Conservation (phyloP, 257 asterid species). For the Linderniella brevidens region DNA sequence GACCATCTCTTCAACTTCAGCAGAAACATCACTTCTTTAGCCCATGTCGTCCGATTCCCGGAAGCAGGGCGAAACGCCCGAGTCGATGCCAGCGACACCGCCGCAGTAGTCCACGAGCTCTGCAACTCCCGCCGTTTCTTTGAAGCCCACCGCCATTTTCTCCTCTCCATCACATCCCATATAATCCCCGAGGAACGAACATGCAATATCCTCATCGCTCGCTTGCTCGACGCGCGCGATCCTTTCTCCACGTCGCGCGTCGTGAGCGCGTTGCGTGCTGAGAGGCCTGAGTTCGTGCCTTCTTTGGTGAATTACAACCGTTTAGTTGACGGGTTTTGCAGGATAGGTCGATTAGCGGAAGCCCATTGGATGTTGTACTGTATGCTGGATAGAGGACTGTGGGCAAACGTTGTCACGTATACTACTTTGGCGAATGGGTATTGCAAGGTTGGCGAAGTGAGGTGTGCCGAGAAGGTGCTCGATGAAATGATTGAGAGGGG, state of each 20-base stretch:
- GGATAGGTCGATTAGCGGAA: conserved; percentile 18
- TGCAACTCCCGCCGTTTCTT: conserved; percentile 43
- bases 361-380: conserved; percentile 58
- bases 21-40: too few species aligned
- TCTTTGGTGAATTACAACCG: conserved; percentile 70
- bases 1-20: too few species aligned
- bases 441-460: conserved; percentile 29
- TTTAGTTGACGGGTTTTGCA: conserved; percentile 42
- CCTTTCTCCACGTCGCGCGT: conserved; percentile 31
- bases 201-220: conserved; percentile 67
- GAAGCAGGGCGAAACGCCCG: too few species aligned
- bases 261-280: conserved; percentile 25
- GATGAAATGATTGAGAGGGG: conserved; percentile 57
- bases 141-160: conserved; percentile 53
- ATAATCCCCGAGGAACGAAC: conserved; percentile 66
- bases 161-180: conserved; percentile 17
- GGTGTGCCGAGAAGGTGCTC: conserved; percentile 42
- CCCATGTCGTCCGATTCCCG: too few species aligned
- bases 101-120: conserved; percentile 61
- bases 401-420: conserved; percentile 49
- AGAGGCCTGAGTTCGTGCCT: conserved; percentile 64
- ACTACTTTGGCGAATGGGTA: conserved; percentile 64
- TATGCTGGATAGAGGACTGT: conserved; percentile 47
- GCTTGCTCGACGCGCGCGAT: conserved; percentile 37
- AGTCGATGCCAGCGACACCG: conserved; percentile 35